phyloP scores from a whole-genome alignment of 1,284 basidiomycete species.

The Puccinia coronata region DNA sequence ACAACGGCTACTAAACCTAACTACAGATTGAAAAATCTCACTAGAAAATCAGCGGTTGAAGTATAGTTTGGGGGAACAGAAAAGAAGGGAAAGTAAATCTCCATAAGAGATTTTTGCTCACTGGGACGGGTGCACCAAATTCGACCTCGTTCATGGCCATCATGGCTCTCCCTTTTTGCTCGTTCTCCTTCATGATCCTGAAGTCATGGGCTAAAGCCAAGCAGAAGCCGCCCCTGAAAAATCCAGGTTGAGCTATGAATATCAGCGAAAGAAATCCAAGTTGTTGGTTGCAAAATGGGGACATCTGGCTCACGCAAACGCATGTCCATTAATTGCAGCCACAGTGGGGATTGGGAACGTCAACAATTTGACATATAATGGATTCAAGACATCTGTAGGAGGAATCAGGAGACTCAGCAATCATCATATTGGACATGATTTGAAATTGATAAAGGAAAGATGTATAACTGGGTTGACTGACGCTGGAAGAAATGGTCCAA shows the following conservation, averaged over 20 bases:
- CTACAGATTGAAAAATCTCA: constrained; percentile 6
- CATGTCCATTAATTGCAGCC: constrained; percentile 56
- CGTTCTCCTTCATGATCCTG: constrained; percentile 53
- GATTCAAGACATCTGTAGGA: constrained; percentile 44
- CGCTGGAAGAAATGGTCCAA: constrained; percentile 46
- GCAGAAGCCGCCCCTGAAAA: constrained; percentile 52
- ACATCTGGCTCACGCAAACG: constrained; percentile 52
- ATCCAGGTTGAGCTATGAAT: neutral
- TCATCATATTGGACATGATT: neutral
- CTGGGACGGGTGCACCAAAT: constrained; percentile 48
- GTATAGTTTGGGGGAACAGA: neutral
- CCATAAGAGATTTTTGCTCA: neutral
- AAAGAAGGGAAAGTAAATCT: neutral
- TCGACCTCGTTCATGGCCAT: constrained; percentile 53
- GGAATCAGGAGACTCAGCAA: neutral
- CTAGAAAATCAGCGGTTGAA: neutral
- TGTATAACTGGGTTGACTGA: neutral
- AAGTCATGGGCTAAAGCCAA: constrained; percentile 54
- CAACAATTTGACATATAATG: constrained; percentile 51
- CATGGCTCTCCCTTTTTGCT: constrained; percentile 52
- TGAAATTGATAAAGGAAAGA: neutral
- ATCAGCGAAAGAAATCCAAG: neutral
- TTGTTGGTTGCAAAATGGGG: neutral
- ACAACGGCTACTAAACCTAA: constrained; percentile 27
- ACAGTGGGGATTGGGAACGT: constrained; percentile 55